phyloP scores from a whole-genome alignment of 1,139 yeast genomes.

The Hanseniaspora sp. region DNA sequence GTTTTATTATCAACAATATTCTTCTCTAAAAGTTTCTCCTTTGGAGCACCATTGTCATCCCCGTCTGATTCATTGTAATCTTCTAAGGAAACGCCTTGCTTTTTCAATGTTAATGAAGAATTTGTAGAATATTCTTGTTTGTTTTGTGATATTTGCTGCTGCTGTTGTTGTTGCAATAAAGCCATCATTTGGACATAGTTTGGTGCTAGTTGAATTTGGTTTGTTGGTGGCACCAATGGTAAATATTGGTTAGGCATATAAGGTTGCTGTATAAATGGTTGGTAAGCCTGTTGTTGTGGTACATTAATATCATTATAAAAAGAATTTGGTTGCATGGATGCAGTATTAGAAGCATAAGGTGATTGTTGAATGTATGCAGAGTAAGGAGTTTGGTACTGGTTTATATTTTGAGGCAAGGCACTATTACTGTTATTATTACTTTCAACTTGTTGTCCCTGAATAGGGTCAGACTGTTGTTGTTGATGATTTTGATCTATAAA shows the following conservation, averaged over 20 bases:
- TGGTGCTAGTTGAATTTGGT: constrained; percentile 1
- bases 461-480: not conserved
- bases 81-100: constrained; percentile 9
- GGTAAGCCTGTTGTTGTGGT: not conserved
- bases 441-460: not conserved
- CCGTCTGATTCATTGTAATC: constrained; percentile 10
- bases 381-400: not conserved
- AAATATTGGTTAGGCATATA: not conserved
- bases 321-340: not conserved
- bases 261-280: not conserved
- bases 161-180: not conserved
- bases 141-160: not conserved
- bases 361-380: not conserved
- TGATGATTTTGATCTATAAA: not conserved
- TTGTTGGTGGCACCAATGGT: not conserved
- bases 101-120: not conserved
- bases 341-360: not conserved
- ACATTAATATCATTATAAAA: not conserved
- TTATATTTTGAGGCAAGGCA: not conserved
- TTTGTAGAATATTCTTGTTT: not conserved
- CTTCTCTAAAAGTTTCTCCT: not conserved
- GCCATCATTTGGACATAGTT: constrained; percentile 13
- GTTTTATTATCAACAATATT: not conserved
- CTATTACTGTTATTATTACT: too few species aligned
- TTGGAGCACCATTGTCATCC: not conserved